These are phyloP conservation scores for Ganoderma lucidum DNA, from an alignment of 1,284 basidiomycete species.

Conservation along the genomic window DNA sequence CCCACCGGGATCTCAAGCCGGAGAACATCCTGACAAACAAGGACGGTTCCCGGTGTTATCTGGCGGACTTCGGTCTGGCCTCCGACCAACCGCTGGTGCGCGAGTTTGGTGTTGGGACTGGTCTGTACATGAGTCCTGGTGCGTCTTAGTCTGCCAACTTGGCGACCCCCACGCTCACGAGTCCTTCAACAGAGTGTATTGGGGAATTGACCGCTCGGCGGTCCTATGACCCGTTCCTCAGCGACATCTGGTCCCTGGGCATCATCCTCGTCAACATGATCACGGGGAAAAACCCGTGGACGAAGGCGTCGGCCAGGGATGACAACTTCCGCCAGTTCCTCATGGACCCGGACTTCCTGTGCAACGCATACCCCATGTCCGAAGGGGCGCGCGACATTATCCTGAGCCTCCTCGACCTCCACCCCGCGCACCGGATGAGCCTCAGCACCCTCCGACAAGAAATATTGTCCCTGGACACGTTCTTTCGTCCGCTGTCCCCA, in stretches of 20 bases:
- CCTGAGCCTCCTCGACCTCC: constrained; percentile 61
- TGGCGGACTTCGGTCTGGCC: constrained; percentile 77
- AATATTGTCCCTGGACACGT: constrained; percentile 25
- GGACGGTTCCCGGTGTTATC: constrained; percentile 56
- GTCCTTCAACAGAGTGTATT: background rate
- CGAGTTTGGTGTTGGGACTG: constrained; percentile 59
- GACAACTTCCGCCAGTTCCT: constrained; percentile 60
- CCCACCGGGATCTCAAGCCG: constrained; percentile 78
- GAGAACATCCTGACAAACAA: constrained; percentile 73
- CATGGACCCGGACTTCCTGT: constrained; percentile 67
- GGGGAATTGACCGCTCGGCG: background rate
- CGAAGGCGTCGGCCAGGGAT: constrained; percentile 73
- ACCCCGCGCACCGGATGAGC: constrained; percentile 58
- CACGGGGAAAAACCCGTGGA: constrained; percentile 89
- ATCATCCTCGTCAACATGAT: constrained; percentile 71
- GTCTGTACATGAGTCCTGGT: constrained; percentile 72
- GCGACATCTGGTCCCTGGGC: constrained; percentile 89
- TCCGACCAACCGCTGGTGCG: constrained; percentile 55
- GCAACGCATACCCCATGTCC: constrained; percentile 66
- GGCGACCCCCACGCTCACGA: no score
- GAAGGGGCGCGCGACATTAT: constrained; percentile 62
- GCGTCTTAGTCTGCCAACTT: background rate
- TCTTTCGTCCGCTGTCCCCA: constrained; percentile 18
- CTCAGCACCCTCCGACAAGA: constrained; percentile 62
- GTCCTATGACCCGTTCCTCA: constrained; percentile 52